Evolutionary conservation across 257 asterid species (phyloP).

Genomic region (Fraxinus cuspidata): DNA sequence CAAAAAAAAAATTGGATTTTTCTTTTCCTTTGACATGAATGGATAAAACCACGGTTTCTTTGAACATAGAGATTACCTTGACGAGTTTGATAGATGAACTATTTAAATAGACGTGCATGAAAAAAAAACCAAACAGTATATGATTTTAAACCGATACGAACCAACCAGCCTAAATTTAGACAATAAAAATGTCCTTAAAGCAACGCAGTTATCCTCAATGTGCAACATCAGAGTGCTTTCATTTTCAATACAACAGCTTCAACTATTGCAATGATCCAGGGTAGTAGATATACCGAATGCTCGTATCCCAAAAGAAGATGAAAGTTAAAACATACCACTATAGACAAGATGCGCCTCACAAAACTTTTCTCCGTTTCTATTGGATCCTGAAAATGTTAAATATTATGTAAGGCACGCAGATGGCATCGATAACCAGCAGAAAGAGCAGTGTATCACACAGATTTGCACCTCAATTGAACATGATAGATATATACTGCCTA

Average conservation of each 20-base stretch:
- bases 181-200: background rate
- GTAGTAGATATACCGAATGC: background rate
- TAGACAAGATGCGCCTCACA: constrained; percentile 81
- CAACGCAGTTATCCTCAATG: background rate
- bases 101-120: background rate
- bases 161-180: background rate
- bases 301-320: background rate
- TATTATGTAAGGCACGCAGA: constrained; percentile 25
- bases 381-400: constrained; percentile 73
- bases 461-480: constrained; percentile 83
- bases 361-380: constrained; percentile 84
- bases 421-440: constrained; percentile 14
- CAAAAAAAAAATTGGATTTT: background rate
- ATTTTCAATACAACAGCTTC: background rate
- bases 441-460: constrained; percentile 14
- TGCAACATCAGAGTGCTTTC: background rate
- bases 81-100: background rate
- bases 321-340: constrained; percentile 62
- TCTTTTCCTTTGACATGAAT: background rate
- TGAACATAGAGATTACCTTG: background rate
- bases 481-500: constrained; percentile 76
- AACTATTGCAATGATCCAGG: background rate
- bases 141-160: background rate
- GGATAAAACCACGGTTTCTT: background rate
- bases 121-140: background rate